Percentiles rank a stretch among this genome's conserved stretches.
Conservation (phyloP, 2,329 filamentous ascomycete species). For the Ceratocystis cubensis region DNA sequence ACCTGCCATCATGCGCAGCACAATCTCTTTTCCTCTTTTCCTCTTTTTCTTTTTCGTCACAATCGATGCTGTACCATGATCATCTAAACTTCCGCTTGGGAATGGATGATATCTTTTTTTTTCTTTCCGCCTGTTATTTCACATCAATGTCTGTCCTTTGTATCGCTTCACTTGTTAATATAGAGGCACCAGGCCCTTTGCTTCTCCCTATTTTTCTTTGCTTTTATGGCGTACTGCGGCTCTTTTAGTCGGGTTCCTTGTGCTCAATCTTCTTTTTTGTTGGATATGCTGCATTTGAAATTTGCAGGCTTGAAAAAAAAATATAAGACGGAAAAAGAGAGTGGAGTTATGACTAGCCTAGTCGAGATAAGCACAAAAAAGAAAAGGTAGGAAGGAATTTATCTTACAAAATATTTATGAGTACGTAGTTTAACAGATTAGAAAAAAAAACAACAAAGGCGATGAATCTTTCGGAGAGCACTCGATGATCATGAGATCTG, state of each 20-base stretch:
- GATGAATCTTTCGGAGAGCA: neutral
- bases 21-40: too few species aligned
- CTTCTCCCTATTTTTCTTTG: neutral
- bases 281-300: too few species aligned
- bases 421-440: too few species aligned
- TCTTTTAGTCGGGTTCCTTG: neutral
- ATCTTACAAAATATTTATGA: too few species aligned
- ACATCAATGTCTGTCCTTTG: constrained; percentile 4
- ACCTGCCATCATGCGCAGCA: neutral
- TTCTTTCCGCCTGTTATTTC: neutral
- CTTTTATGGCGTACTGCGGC: neutral
- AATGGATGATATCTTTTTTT: neutral
- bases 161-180: constrained; percentile 11
- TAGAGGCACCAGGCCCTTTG: constrained; percentile 5
- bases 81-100: neutral
- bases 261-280: too few species aligned
- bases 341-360: too few species aligned
- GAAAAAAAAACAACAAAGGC: neutral
- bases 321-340: too few species aligned
- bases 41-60: neutral
- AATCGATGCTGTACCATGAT: neutral
- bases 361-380: too few species aligned
- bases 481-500: neutral
- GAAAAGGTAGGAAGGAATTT: too few species aligned
- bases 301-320: too few species aligned